These are phyloP conservation scores for Cyberlindnera mississippiensis DNA, from an alignment of 805 yeast genomes.

Conservation along the genomic window DNA sequence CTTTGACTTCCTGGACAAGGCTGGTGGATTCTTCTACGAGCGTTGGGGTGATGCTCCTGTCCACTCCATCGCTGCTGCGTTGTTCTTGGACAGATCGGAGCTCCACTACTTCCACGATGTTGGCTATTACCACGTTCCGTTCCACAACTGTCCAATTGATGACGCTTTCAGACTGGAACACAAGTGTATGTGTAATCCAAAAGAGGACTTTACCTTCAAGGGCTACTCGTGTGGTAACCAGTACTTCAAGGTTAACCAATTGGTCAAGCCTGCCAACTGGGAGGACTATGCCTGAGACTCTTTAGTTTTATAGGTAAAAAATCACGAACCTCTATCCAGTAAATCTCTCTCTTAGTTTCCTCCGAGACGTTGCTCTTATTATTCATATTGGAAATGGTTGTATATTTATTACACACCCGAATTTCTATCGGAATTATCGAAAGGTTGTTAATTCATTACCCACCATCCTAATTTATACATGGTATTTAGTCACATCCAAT, in stretches of 20 bases:
- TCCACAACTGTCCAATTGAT: constrained; percentile 74
- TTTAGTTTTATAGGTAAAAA: no score
- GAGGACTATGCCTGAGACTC: constrained; percentile 39
- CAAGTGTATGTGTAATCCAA: constrained; percentile 73
- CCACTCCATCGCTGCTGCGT: constrained; percentile 70
- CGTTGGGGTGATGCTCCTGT: constrained; percentile 95
- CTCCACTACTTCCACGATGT: constrained; percentile 71
- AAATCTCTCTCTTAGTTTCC: no score
- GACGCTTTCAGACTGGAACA: constrained; percentile 52
- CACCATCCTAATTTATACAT: no score
- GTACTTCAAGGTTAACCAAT: constrained; percentile 50
- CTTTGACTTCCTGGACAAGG: constrained; percentile 58
- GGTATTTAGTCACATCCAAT: no score
- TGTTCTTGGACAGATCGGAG: constrained; percentile 53
- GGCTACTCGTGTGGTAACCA: constrained; percentile 71
- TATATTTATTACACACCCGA: no score
- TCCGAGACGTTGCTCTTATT: no score
- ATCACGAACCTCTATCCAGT: no score
- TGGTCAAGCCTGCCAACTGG: constrained; percentile 68
- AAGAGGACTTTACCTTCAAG: constrained; percentile 73
- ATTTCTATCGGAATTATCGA: no score
- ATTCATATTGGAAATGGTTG: no score
- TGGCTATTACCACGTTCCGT: constrained; percentile 78
- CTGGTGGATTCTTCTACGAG: constrained; percentile 82
- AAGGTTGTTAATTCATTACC: no score